Evolutionary conservation across 495 filamentous ascomycete species (phyloP).

Genomic region (Aspergillus coremiiformis): DNA sequence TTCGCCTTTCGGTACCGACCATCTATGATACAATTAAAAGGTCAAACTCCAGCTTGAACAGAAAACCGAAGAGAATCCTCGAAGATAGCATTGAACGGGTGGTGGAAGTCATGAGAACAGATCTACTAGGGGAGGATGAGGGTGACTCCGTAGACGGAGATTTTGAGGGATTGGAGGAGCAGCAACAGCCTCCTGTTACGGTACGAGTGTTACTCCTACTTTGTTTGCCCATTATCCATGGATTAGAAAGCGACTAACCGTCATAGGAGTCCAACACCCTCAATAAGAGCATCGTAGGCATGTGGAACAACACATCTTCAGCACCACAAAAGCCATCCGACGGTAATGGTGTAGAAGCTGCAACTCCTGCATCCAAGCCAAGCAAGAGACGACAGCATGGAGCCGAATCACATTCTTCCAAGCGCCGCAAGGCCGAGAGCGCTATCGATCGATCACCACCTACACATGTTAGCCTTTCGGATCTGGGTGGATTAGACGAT

Average conservation of each 20-base stretch:
- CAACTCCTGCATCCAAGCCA: constrained; percentile 16
- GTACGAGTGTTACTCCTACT: constrained; percentile 17
- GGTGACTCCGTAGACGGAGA: constrained; percentile 55
- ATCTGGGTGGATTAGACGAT: constrained; percentile 80
- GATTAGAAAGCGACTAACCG: not conserved
- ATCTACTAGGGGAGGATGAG: constrained; percentile 46
- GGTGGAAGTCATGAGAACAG: constrained; percentile 63
- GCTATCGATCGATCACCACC: constrained; percentile 61
- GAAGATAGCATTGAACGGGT: constrained; percentile 85
- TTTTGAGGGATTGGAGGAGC: constrained; percentile 54
- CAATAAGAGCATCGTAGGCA: constrained; percentile 65
- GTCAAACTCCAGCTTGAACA: constrained; percentile 77
- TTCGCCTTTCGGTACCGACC: constrained; percentile 47
- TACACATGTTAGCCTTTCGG: constrained; percentile 63
- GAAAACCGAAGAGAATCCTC: constrained; percentile 69
- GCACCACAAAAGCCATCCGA: constrained; percentile 31
- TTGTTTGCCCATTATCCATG: not conserved
- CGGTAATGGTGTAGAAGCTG: constrained; percentile 16
- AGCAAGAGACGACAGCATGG: constrained; percentile 49
- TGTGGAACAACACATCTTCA: constrained; percentile 52
- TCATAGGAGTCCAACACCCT: constrained; percentile 56
- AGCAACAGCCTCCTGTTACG: constrained; percentile 19
- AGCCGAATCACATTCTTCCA: constrained; percentile 57
- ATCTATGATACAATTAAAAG: constrained; percentile 72
- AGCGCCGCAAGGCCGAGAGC: constrained; percentile 55